These are phyloP conservation scores for Haplosporangium sp. DNA, from an alignment of 371 early-diverging fungal species.

Conservation along the genomic window DNA sequence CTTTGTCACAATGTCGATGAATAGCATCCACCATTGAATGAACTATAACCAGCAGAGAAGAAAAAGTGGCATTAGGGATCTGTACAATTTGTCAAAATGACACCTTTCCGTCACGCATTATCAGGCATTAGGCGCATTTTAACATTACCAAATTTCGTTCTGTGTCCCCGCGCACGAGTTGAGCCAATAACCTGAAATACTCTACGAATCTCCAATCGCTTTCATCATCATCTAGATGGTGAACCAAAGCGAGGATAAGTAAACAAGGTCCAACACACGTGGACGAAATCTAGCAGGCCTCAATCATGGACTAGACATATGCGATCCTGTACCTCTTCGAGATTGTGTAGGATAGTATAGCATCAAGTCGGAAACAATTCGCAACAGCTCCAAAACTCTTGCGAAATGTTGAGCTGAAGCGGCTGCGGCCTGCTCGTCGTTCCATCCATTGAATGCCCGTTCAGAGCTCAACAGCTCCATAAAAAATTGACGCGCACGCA, in stretches of 20 bases:
- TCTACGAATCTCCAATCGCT: slow-evolving; percentile 40
- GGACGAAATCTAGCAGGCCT: too few relatives aligned
- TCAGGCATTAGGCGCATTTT: background rate
- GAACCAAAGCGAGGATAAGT: background rate
- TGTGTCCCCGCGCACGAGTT: slow-evolving; percentile 27
- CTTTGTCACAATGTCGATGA: slow-evolving; percentile 29
- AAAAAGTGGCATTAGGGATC: background rate
- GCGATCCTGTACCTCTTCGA: slow-evolving; percentile 20
- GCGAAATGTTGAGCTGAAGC: slow-evolving; percentile 33
- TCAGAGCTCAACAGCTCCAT: slow-evolving; percentile 52
- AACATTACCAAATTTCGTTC: slow-evolving; percentile 28
- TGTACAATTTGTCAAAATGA: background rate
- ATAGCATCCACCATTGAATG: slow-evolving; percentile 21
- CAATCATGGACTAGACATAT: too few relatives aligned
- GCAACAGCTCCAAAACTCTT: slow-evolving; percentile 32
- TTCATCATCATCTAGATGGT: slow-evolving; percentile 36
- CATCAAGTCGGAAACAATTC: slow-evolving; percentile 17
- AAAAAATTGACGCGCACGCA: slow-evolving; percentile 36
- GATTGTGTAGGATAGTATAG: slow-evolving; percentile 25
- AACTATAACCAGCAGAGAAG: slow-evolving; percentile 12
- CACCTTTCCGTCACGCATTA: background rate
- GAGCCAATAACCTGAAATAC: slow-evolving; percentile 35
- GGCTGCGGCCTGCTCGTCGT: slow-evolving; percentile 29
- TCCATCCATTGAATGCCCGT: slow-evolving; percentile 51
- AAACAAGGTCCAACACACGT: too few relatives aligned